Base-by-base conservation (phyloP, 2,329 filamentous ascomycete species). In the Fusarium pilosicola region DNA sequence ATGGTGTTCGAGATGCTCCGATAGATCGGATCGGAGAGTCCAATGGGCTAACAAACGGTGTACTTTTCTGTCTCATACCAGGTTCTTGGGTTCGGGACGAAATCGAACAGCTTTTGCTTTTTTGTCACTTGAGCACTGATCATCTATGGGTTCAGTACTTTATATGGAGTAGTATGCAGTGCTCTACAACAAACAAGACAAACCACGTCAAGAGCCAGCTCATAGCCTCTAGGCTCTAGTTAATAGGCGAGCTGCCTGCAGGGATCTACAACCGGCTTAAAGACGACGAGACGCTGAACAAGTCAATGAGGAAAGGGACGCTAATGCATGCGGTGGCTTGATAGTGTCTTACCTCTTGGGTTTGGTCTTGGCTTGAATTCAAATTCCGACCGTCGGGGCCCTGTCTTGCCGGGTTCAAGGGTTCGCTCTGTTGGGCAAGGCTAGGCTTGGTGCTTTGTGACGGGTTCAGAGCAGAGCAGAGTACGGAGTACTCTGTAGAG, bases 241-340 rank as follows among this genome's bases (percentile, higher is more conserved):
- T 45, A 30, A 57, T 62, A 68, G 62, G 65, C 54, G 74, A 61
- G 51, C 62, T 62, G 63, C 62, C 51, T 68, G 68, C 74, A 78
- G 76, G 76, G 76, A 65, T 75, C 57, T 55, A 52, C 65, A 32
- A 55, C 57, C 63, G 18, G 34, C 51, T 55, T 14, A 41, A 39
- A 41, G 24, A 28, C 51, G 51, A 39, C 24, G 38, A n/a, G 28
- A 32, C 22, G 28, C 46, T 32, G 28, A 12, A 38, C 51, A 39
- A 28, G 20, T 54, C 34, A 13, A 28, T 28, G 24, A 39, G 51
- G 10, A 28, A 54, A 51, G 17, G 14, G 24, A n/a, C 72, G 76
- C 76, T 74, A 78, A 74, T 52, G 61, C 60, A 74, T 52, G 61
- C 60, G 44, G 67, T 74, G 76, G 71, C 71, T 78, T 69, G 74